Conservation (phyloP, 2,329 filamentous ascomycete genomes). For the Hypocrella siamensis region DNA sequence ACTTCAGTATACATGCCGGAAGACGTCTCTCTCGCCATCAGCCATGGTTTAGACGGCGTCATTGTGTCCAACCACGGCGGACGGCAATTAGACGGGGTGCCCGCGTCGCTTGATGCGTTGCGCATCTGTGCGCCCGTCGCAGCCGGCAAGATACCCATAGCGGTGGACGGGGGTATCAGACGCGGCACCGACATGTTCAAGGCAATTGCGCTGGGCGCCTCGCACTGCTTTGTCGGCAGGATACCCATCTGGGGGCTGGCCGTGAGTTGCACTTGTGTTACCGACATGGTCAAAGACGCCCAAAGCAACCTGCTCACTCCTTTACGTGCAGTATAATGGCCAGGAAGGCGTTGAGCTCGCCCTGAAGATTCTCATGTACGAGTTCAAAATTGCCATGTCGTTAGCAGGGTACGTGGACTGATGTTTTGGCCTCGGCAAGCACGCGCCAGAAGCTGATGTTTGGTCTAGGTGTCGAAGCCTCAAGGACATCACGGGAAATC, state of each 20-base stretch:
- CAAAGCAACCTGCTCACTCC: not conserved
- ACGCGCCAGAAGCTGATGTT: not conserved
- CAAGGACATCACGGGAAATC: constrained; percentile 9
- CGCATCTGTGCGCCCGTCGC: constrained; percentile 34
- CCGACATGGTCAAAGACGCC: not conserved
- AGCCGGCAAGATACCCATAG: constrained; percentile 41
- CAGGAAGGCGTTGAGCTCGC: constrained; percentile 15
- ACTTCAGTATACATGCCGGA: constrained; percentile 5
- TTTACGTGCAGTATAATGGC: constrained; percentile 9
- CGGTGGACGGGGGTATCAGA: constrained; percentile 29
- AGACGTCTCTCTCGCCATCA: constrained; percentile 19
- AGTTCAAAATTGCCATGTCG: constrained; percentile 12
- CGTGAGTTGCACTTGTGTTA: constrained; percentile 4
- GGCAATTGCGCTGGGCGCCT: constrained; percentile 22
- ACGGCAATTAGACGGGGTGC: constrained; percentile 22
- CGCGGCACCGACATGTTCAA: constrained; percentile 24
- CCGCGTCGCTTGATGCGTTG: constrained; percentile 37
- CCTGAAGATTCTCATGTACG: constrained; percentile 17
- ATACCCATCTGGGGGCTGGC: constrained; percentile 22
- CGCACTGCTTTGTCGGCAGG: constrained; percentile 26
- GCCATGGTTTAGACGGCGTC: constrained; percentile 21
- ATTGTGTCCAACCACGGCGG: constrained; percentile 27
- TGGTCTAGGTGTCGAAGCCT: constrained; percentile 6
- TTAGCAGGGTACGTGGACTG: constrained; percentile 7
- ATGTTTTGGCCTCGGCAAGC: not conserved